phyloP scores from a whole-genome alignment of 2,329 filamentous ascomycete species.

The Talaromyces marneffei region DNA sequence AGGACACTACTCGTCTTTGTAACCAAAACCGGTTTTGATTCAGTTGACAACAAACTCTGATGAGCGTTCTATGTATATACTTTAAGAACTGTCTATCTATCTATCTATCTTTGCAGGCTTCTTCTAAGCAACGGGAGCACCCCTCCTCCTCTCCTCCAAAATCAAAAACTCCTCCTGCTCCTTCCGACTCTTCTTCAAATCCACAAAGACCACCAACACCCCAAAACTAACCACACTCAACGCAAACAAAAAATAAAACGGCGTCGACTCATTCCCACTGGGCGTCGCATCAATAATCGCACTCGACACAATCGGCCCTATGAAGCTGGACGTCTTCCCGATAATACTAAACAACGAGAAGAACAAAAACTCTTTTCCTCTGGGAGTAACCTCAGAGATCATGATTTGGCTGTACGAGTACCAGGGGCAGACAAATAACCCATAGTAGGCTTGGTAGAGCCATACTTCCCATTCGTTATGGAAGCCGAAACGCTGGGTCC shows the following conservation, averaged over 20 bases:
- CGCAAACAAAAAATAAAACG: constrained; percentile 62
- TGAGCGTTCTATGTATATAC: background rate
- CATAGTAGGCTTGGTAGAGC: constrained; percentile 54
- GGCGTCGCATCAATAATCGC: constrained; percentile 62
- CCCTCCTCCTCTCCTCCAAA: constrained; percentile 34
- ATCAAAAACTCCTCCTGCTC: constrained; percentile 55
- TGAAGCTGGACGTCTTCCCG: constrained; percentile 63
- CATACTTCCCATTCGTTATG: constrained; percentile 51
- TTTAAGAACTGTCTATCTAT: background rate
- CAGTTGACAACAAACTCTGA: background rate
- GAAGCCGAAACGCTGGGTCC: constrained; percentile 50
- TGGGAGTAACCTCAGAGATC: constrained; percentile 63
- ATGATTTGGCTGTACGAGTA: constrained; percentile 67
- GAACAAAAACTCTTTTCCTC: constrained; percentile 65
- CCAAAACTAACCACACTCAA: constrained; percentile 52
- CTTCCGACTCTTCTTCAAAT: constrained; percentile 54
- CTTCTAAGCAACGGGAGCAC: background rate
- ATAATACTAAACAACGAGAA: constrained; percentile 65
- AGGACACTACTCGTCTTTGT: too few relatives aligned
- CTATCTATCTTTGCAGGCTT: background rate
- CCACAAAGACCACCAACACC: constrained; percentile 51
- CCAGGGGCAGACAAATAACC: constrained; percentile 63
- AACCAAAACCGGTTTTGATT: background rate
- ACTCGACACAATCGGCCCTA: constrained; percentile 62
- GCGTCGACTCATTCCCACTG: constrained; percentile 51